Base-by-base conservation (phyloP, 1,139 yeast species). In the Zygosaccharomyces sapae region DNA sequence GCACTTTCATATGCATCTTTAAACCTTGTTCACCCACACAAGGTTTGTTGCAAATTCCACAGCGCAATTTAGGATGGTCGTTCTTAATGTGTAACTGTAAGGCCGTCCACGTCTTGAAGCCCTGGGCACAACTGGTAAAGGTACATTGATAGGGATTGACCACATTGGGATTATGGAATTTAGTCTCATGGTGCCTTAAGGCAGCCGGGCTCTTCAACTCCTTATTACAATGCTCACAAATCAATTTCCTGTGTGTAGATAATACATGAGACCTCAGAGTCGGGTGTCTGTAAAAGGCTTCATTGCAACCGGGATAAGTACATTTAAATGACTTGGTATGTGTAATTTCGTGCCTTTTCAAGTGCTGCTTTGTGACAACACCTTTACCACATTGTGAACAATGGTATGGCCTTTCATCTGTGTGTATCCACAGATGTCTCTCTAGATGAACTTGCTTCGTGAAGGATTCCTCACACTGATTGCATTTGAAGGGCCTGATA, bases 311-410 rank as follows among this genome's bases (percentile, higher is more conserved):
- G 25, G 25, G 25, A 3, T 75, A 72, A 1, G 76, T 69, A 62
- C 97, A 89, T 44, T 62, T 58, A 60, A 81, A 83, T 0, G 90
- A 79, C 55, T 82, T 82, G 4, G 81, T 78, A 65, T 89, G 97
- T 9, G 95, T 83, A 22, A 77, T 72, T 54, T 73, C 90, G 63
- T 92, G 99, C 48, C 96, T 74, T 55, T 77, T 79, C 53, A 89
- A 70, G 63, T 90, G 97, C 68, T 92, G 98, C 43, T 68, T 68
- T 0, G 95, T 78, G 52, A 83, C 84, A 48, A 87, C 85, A 1
- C 96, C 96, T 63, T 88, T 88, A 1, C 83, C 83, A 65, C 99
- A 92, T 1, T 75, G 67, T 0, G 80, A 68, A 60, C 99, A 92
- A 46, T 74, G 77, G 60, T 76, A 83, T 0, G 97, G 96, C 58